These are phyloP conservation scores for Globisporangium cederbergense DNA, from an alignment of 352 stramenopile genomes.

Conservation along the genomic window DNA sequence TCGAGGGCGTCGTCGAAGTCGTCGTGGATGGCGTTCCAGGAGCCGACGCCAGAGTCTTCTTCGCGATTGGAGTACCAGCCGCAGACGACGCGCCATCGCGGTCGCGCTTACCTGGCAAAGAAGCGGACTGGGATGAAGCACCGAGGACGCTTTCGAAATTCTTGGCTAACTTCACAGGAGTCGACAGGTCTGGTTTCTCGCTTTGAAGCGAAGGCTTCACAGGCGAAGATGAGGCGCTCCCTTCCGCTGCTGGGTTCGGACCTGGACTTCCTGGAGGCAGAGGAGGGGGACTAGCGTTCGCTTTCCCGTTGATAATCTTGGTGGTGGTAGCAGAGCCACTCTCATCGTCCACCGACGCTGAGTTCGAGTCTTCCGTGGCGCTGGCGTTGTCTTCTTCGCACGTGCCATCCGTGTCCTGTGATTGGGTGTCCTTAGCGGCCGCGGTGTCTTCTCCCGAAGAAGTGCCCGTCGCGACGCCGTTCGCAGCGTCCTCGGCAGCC, in stretches of 20 bases:
- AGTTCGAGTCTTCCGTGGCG: constrained; percentile 42
- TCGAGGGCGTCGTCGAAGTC: constrained; percentile 22
- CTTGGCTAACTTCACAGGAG: constrained; percentile 32
- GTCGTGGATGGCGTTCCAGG: constrained; percentile 24
- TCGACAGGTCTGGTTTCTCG: constrained; percentile 15
- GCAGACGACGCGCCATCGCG: constrained; percentile 25
- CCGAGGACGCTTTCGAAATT: constrained; percentile 16
- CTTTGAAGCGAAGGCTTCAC: constrained; percentile 9
- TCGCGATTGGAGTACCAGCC: constrained; percentile 23
- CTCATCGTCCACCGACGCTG: constrained; percentile 9
- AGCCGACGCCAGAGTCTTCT: constrained; percentile 13
- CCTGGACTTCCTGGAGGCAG: constrained; percentile 15
- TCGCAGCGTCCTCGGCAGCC: constrained; percentile 38
- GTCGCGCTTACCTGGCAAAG: constrained; percentile 38
- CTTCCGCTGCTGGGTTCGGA: constrained; percentile 46
- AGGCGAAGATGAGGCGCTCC: constrained; percentile 10
- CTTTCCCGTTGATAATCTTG: background rate
- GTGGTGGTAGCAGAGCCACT: background rate
- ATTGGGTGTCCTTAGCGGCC: constrained; percentile 41
- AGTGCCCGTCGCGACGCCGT: constrained; percentile 23
- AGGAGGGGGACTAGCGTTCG: background rate
- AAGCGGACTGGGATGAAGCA: constrained; percentile 20
- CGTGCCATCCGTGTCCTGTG: constrained; percentile 52
- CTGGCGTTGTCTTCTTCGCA: constrained; percentile 39
- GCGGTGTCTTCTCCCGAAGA: constrained; percentile 42